These are phyloP conservation scores for Talaromyces sp. DNA, from an alignment of 2,329 filamentous ascomycete species.

Conservation along the genomic window DNA sequence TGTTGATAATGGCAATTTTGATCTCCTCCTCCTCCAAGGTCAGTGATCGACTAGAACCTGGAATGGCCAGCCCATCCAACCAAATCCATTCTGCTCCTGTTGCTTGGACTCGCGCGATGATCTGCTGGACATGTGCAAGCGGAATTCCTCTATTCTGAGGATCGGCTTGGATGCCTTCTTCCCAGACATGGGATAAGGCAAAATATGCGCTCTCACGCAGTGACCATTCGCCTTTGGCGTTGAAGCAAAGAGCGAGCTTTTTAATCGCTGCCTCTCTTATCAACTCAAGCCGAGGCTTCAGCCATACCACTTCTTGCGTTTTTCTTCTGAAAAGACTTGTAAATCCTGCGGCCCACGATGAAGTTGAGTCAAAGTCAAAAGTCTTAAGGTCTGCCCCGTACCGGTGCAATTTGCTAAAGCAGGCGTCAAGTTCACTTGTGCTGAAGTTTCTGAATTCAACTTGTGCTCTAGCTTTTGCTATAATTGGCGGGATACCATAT, in stretches of 20 bases:
- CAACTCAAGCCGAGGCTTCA: not conserved
- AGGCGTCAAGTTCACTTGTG: not conserved
- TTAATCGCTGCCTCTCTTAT: not conserved
- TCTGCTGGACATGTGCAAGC: not conserved
- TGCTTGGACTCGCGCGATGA: not conserved
- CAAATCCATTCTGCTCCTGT: constrained; percentile 9
- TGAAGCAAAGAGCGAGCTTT: not conserved
- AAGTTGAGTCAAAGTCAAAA: not conserved
- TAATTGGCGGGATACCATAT: not conserved
- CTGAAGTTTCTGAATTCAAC: not conserved
- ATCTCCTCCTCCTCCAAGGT: constrained; percentile 6
- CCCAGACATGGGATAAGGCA: constrained; percentile 1
- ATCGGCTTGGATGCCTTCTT: constrained; percentile 7
- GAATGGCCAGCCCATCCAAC: constrained; percentile 2
- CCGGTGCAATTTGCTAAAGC: not conserved
- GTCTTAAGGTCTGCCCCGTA: not conserved
- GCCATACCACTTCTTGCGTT: not conserved
- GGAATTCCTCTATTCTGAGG: not conserved
- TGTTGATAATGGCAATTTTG: constrained; percentile 8
- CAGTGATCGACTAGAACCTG: not conserved
- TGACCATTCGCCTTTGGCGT: not conserved
- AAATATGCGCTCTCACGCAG: not conserved
- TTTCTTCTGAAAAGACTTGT: not conserved
- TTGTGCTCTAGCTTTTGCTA: not conserved
- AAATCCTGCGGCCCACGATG: not conserved